Evolutionary conservation across 2,329 filamentous ascomycete species (phyloP).

Genomic region (Dactylellina cionopaga): DNA sequence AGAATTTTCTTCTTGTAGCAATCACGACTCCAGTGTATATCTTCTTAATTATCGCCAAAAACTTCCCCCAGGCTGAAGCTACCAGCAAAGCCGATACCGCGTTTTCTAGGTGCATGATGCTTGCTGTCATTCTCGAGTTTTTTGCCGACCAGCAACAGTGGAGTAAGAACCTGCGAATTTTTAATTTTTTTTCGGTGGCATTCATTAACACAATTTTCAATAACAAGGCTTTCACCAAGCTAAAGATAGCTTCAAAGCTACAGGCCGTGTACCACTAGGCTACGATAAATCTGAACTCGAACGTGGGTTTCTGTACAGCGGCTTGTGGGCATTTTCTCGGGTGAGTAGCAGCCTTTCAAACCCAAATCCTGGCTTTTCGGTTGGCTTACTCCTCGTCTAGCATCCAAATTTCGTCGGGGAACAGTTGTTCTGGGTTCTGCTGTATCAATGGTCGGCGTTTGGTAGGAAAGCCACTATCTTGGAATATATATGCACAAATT

Average conservation of each 20-base stretch:
- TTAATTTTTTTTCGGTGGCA: background rate
- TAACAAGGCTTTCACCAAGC: conserved; percentile 77
- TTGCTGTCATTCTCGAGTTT: conserved; percentile 72
- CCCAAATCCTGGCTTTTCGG: background rate
- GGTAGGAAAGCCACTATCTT: conserved; percentile 9
- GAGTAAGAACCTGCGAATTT: conserved; percentile 64
- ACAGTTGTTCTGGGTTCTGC: conserved; percentile 84
- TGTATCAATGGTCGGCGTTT: conserved; percentile 89
- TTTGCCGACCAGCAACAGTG: conserved; percentile 94
- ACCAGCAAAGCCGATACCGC: conserved; percentile 60
- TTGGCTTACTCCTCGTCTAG: conserved; percentile 61
- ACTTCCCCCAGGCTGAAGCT: conserved; percentile 65
- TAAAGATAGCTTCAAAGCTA: conserved; percentile 78
- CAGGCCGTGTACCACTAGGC: conserved; percentile 66
- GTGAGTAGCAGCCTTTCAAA: conserved; percentile 1
- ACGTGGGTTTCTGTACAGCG: conserved; percentile 84
- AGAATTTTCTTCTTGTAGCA: conserved; percentile 81
- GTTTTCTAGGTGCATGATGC: conserved; percentile 64
- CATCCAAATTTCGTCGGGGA: conserved; percentile 97
- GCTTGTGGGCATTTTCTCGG: conserved; percentile 81
- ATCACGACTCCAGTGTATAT: conserved; percentile 85
- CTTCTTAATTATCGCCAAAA: conserved; percentile 75
- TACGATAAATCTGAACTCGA: conserved; percentile 81
- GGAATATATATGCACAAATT: background rate
- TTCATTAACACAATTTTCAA: background rate